Percentiles rank a stretch among this genome's conserved stretches.
phyloP scores from a whole-genome alignment of 1,284 basidiomycete species.

The Phylloboletellus chloephorus region DNA sequence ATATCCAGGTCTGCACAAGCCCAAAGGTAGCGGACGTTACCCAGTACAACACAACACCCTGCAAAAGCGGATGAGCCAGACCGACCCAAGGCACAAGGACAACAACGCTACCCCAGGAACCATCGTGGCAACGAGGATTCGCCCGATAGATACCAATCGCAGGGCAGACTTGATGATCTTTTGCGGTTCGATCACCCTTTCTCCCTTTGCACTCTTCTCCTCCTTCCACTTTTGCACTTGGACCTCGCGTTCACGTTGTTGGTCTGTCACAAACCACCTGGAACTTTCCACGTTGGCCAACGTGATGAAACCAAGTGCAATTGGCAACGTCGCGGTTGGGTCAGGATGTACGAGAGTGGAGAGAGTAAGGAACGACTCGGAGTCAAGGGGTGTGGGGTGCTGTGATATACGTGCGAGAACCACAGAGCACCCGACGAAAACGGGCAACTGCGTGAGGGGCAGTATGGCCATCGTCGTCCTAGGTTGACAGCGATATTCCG shows the following conservation, averaged over 20 bases:
- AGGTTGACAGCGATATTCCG: conserved; percentile 54
- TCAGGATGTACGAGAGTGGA: conserved; percentile 67
- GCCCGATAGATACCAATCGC: conserved; percentile 57
- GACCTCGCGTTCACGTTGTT: conserved; percentile 40
- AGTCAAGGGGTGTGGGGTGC: conserved; percentile 60
- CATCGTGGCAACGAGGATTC: conserved; percentile 73
- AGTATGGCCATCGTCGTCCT: conserved; percentile 57
- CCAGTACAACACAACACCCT: conserved; percentile 84
- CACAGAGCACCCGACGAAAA: conserved; percentile 64
- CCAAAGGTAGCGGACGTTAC: conserved; percentile 77
- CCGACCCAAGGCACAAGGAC: conserved; percentile 1
- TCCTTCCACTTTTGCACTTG: conserved; percentile 42
- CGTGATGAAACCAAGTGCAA: conserved; percentile 66
- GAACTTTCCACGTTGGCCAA: conserved; percentile 75
- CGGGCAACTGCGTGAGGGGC: conserved; percentile 62
- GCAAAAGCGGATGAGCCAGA: conserved; percentile 11
- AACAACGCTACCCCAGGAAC: conserved; percentile 65
- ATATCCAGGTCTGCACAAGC: conserved; percentile 69
- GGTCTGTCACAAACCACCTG: conserved; percentile 60
- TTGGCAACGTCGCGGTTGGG: conserved; percentile 63
- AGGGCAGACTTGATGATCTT: conserved; percentile 59
- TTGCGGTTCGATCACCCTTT: conserved; percentile 43
- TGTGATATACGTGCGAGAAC: conserved; percentile 53
- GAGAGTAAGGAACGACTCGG: conserved; percentile 69
- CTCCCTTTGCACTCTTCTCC: conserved; percentile 40